Conservation (phyloP, 345 rosid species). For the Dipteronia sinensis region DNA sequence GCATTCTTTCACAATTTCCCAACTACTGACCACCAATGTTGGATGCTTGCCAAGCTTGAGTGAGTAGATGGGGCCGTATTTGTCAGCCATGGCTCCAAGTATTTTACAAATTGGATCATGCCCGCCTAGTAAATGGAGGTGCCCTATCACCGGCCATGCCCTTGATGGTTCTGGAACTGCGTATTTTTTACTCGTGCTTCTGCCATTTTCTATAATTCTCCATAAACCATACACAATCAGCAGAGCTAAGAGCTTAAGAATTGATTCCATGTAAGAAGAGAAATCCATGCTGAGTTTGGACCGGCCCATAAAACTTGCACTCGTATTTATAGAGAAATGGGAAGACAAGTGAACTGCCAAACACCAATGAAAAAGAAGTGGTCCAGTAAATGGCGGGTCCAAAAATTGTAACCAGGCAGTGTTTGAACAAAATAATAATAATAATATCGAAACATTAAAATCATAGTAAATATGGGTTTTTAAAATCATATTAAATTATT, state of each 20-base stretch:
- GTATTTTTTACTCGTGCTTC: background rate
- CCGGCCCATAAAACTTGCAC: background rate
- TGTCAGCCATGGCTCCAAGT: conserved; percentile 53
- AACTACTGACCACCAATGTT: conserved; percentile 45
- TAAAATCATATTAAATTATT: too few relatives aligned
- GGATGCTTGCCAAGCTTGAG: conserved; percentile 51
- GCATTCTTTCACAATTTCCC: conserved; percentile 47
- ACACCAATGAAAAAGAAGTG: too few relatives aligned
- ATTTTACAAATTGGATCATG: conserved; percentile 37
- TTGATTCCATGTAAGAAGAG: background rate
- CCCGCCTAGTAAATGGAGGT: conserved; percentile 50
- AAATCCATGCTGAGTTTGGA: conserved; percentile 5
- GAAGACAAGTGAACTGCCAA: too few relatives aligned
- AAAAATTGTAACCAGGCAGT: too few relatives aligned
- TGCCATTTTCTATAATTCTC: conserved; percentile 1
- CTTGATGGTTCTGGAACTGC: conserved; percentile 50
- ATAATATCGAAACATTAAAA: too few relatives aligned
- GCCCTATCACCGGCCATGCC: conserved; percentile 66
- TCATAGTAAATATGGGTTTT: too few relatives aligned
- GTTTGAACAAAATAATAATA: too few relatives aligned
- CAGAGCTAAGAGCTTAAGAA: background rate
- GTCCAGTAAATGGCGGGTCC: too few relatives aligned
- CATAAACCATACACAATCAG: conserved; percentile 10
- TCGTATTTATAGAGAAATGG: background rate
- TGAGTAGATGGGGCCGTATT: conserved; percentile 52